Conservation (phyloP, 495 filamentous ascomycete genomes). For the Jackrogersella minutella region DNA sequence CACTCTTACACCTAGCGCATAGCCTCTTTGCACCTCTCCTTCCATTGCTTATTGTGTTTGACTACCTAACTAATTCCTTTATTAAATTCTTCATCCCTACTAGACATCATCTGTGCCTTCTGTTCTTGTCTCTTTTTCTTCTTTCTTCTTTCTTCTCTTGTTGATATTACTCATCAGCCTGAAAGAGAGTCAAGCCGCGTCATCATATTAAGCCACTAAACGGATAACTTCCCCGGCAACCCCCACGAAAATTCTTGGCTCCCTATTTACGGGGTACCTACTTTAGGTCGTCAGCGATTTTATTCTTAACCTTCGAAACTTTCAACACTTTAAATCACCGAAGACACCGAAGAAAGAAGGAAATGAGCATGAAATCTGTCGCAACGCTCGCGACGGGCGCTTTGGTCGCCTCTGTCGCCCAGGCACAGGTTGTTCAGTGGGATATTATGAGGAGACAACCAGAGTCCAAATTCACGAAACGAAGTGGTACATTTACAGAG, state of each 20-base stretch:
- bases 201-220: slow-evolving; percentile 14
- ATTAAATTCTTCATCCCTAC: neutral
- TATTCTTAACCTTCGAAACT: neutral
- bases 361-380: slow-evolving; percentile 32
- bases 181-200: slow-evolving; percentile 22
- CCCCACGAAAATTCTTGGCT: slow-evolving; percentile 25
- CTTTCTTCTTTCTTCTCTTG: neutral
- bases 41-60: neutral
- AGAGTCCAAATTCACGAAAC: slow-evolving; percentile 42
- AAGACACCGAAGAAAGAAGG: neutral
- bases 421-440: slow-evolving; percentile 56
- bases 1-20: neutral
- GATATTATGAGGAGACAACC: slow-evolving; percentile 44
- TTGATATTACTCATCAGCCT: neutral
- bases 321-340: neutral
- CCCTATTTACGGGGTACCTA: slow-evolving; percentile 1
- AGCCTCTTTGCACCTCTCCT: slow-evolving; percentile 24
- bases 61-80: neutral
- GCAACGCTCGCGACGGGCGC: slow-evolving; percentile 41
- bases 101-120: neutral
- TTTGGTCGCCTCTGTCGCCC: slow-evolving; percentile 42
- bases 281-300: slow-evolving; percentile 1
- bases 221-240: slow-evolving; percentile 15
- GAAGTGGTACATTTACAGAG: slow-evolving; percentile 47
- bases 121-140: neutral